Base-by-base conservation (phyloP, 164 flowering plant species). In the Aristolochia californica region DNA sequence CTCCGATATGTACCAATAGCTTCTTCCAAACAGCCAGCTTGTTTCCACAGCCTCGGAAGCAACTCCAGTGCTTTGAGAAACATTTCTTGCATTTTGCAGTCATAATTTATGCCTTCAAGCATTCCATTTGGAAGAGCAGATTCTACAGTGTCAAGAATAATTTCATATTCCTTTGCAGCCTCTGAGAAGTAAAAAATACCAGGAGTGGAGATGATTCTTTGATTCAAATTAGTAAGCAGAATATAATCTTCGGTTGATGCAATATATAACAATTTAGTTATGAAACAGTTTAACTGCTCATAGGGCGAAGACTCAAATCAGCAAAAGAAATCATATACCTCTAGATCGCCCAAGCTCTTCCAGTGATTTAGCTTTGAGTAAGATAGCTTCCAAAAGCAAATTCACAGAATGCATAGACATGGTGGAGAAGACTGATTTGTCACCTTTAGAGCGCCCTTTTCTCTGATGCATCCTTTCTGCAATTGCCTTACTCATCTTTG, bases 331-430 rank as follows among this genome's bases (percentile, higher is more conserved):
- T n/a, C n/a, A 12, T 34, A 34, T 77, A 93, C 99, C 99, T 80
- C 55, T 69, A 48, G 66, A 57, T 45, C 72, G 75, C 17, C 87
- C 90, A 58, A 93, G 95, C 55, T 75, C 83, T 61, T 75, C 82
- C 60, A 93, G 54, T 53, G 96, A 84, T 72, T 78, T 85, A 16
- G 96, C 82, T 72, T 93, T 93, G 20, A 93, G 91, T 25, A 87
- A 67, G 52, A 87, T 77, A 65, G 99, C 99, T 75, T 93, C 99
- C 48, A 87, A 76, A 51, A 93, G 83, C 21, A 93, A 69, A 72
- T 96, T 89, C 62, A 93, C 96, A 0, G 99, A 93, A 63, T 86
- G 99, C 87, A 90, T 75, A 1, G 99, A 89, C 99, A 93, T 85
- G 40, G 77, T 68, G 63, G 72, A 69, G 5, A 65, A 47, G 50